Evolutionary conservation across 164 flowering plant genomes (phyloP).

Genomic region (Umbellularia californica): DNA sequence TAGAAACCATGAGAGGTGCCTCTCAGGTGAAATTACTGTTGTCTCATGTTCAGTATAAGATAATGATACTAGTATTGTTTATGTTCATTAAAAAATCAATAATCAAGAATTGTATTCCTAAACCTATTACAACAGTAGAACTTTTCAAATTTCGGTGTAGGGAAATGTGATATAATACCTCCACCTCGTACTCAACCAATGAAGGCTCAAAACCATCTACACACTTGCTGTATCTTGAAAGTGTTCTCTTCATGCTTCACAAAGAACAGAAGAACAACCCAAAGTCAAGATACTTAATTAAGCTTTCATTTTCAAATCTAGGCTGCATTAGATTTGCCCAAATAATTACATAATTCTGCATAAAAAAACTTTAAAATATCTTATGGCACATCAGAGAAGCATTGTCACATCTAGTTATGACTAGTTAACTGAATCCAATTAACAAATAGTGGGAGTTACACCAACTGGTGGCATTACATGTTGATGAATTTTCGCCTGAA

Average conservation of each 20-base stretch:
- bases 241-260: constrained; percentile 60
- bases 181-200: constrained; percentile 31
- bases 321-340: not conserved
- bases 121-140: not conserved
- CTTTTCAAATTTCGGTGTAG: not conserved
- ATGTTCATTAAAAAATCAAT: not conserved
- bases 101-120: not conserved
- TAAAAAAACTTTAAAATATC: not conserved
- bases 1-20: not conserved
- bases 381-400: not conserved
- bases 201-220: constrained; percentile 34
- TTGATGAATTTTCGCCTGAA: not conserved
- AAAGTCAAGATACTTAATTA: not conserved
- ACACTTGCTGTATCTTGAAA: constrained; percentile 64
- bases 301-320: not conserved
- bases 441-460: not conserved
- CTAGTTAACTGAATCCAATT: not conserved
- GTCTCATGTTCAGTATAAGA: not conserved
- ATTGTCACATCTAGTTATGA: not conserved
- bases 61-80: not conserved
- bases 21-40: no score
- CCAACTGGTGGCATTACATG: not conserved
- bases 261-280: constrained; percentile 3
- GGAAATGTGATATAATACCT: constrained; percentile 38
- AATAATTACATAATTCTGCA: not conserved